phyloP scores from a whole-genome alignment of 2,329 filamentous ascomycete species.

The Rhexocercosporidium sp. region DNA sequence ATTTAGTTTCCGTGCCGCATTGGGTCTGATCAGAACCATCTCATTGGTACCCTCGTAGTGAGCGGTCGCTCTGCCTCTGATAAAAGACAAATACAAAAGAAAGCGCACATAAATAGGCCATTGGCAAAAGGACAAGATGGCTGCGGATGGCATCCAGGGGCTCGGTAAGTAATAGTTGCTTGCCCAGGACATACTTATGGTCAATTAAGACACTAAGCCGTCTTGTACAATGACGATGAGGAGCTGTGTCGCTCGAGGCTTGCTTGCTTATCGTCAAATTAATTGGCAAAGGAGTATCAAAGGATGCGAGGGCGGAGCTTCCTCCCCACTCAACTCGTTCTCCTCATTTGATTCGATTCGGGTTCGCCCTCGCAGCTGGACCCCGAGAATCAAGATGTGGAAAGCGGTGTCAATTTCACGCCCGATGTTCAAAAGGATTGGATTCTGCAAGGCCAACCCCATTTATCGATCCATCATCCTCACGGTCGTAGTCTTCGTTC shows the following conservation, averaged over 20 bases:
- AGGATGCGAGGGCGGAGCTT: not conserved
- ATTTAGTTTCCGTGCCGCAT: not conserved
- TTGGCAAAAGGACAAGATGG: not conserved
- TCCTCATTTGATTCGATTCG: not conserved
- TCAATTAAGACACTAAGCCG: not conserved
- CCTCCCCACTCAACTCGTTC: not conserved
- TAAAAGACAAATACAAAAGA: not conserved
- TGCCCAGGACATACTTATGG: not conserved
- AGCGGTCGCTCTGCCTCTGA: not conserved
- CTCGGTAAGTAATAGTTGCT: not conserved
- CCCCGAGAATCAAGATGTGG: too few species aligned
- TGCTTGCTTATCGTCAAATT: not conserved
- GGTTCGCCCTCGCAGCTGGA: not conserved
- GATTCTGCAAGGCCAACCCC: not conserved
- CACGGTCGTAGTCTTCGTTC: not conserved
- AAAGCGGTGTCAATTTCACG: not conserved
- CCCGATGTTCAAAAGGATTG: not conserved
- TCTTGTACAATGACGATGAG: not conserved
- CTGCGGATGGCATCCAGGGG: not conserved
- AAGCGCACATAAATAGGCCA: not conserved
- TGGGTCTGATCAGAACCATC: not conserved
- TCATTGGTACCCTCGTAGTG: not conserved
- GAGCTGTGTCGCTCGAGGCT: not conserved
- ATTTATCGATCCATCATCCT: not conserved
- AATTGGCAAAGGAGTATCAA: constrained; percentile 5